phyloP scores from a whole-genome alignment of 345 rosid species.

The Ceriops tagal region DNA sequence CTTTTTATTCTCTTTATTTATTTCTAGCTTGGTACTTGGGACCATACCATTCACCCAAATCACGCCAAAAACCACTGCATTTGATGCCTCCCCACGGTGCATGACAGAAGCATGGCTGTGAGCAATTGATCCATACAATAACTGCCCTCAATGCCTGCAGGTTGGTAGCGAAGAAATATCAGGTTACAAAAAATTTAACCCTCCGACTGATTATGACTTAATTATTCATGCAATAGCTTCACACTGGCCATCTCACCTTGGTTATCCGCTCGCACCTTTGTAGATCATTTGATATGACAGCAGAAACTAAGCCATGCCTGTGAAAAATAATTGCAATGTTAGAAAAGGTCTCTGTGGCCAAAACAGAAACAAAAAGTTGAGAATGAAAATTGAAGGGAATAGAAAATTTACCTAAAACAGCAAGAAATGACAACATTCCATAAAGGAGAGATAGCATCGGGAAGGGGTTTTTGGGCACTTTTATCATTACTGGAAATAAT shows the following conservation, averaged over 20 bases:
- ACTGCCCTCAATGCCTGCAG: constrained; percentile 75
- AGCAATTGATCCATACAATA: constrained; percentile 92
- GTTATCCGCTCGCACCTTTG: constrained; percentile 94
- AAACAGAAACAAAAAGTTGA: not conserved
- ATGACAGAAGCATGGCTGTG: constrained; percentile 95
- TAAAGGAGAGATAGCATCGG: not conserved
- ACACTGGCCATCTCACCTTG: constrained; percentile 52
- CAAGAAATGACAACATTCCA: not conserved
- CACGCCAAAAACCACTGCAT: constrained; percentile 98
- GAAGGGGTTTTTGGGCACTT: constrained; percentile 2
- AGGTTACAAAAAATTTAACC: constrained; percentile 1
- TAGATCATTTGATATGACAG: constrained; percentile 82
- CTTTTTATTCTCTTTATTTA: not conserved
- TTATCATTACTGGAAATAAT: constrained; percentile 1
- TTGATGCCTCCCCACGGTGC: constrained; percentile 99
- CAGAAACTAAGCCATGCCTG: constrained; percentile 83
- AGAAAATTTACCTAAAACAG: not conserved
- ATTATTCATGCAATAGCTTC: not conserved
- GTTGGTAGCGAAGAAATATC: not conserved
- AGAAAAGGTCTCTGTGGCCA: not conserved
- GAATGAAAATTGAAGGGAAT: not conserved
- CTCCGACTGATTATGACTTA: not conserved
- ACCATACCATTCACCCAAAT: constrained; percentile 86
- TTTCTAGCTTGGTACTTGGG: not conserved
- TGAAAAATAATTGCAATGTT: constrained; percentile 17